Conservation (phyloP, 495 filamentous ascomycete species). For the Endocarpon pusillum region DNA sequence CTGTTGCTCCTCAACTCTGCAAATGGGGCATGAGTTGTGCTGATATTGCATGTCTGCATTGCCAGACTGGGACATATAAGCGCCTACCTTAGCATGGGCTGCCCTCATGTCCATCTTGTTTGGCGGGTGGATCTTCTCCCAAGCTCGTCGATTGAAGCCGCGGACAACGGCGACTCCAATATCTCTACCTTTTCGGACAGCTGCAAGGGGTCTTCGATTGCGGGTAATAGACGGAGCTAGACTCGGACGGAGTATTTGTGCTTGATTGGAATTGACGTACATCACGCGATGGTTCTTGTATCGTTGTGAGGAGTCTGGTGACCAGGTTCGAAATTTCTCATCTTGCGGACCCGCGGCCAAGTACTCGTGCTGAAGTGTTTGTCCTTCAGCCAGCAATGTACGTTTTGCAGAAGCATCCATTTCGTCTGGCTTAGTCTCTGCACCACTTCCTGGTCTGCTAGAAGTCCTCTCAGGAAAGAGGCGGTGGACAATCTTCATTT, state of each 20-base stretch:
- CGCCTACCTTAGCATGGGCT: conserved; percentile 13
- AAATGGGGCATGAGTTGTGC: conserved; percentile 31
- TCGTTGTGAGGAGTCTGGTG: conserved; percentile 11
- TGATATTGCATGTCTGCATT: conserved; percentile 12
- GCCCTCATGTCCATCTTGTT: conserved; percentile 27
- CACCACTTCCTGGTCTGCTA: conserved; percentile 14
- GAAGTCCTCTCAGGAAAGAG: conserved; percentile 46
- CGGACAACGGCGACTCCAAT: conserved; percentile 77
- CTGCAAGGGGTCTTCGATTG: conserved; percentile 55
- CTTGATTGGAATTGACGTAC: conserved; percentile 56
- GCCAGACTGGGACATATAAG: conserved; percentile 17
- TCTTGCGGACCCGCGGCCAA: conserved; percentile 25
- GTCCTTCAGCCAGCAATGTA: conserved; percentile 6
- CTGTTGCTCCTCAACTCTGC: conserved; percentile 41
- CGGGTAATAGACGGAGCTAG: conserved; percentile 67
- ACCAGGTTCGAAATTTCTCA: conserved; percentile 15
- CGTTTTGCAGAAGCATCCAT: conserved; percentile 1
- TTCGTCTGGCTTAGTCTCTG: no score
- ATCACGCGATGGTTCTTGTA: conserved; percentile 63
- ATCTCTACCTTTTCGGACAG: conserved; percentile 66
- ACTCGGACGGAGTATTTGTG: conserved; percentile 65
- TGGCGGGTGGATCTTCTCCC: conserved; percentile 57
- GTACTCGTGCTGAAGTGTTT: conserved; percentile 16
- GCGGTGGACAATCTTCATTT: conserved; percentile 71
- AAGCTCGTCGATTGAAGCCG: conserved; percentile 62